phyloP scores from a whole-genome alignment of 805 yeast genomes.

The Jamesozyma hellenica region DNA sequence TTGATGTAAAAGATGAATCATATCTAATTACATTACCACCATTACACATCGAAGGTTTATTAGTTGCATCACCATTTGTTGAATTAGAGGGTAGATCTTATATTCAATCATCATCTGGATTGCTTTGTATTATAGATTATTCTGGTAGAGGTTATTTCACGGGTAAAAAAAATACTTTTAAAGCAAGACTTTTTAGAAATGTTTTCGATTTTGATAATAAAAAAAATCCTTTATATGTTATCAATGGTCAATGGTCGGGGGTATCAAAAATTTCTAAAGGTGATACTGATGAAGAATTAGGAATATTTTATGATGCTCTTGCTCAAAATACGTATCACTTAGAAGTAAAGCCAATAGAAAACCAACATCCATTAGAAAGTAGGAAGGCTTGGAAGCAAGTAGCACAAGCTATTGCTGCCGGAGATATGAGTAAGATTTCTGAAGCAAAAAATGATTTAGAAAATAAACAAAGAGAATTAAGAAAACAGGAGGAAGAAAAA shows the following conservation, averaged over 20 bases:
- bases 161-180: constrained; percentile 89
- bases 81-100: constrained; percentile 85
- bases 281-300: constrained; percentile 27
- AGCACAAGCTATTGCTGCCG: constrained; percentile 70
- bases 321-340: constrained; percentile 43
- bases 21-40: constrained; percentile 87
- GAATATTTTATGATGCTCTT: constrained; percentile 53
- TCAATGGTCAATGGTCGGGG: constrained; percentile 90
- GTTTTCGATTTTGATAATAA: constrained; percentile 39
- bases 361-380: constrained; percentile 73
- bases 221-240: constrained; percentile 63
- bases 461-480: constrained; percentile 71
- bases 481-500: constrained; percentile 58
- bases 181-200: constrained; percentile 66
- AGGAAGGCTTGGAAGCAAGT: constrained; percentile 86
- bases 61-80: constrained; percentile 86
- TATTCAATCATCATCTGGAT: constrained; percentile 76
- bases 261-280: constrained; percentile 56
- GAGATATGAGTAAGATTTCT: constrained; percentile 68
- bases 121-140: constrained; percentile 61
- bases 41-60: constrained; percentile 85
- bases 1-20: constrained; percentile 54
- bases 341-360: constrained; percentile 66
- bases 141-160: constrained; percentile 91
- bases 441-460: constrained; percentile 70